Base-by-base conservation (phyloP, 108 stramenopile genomes). In the Pseudonitzschia multiseries region DNA sequence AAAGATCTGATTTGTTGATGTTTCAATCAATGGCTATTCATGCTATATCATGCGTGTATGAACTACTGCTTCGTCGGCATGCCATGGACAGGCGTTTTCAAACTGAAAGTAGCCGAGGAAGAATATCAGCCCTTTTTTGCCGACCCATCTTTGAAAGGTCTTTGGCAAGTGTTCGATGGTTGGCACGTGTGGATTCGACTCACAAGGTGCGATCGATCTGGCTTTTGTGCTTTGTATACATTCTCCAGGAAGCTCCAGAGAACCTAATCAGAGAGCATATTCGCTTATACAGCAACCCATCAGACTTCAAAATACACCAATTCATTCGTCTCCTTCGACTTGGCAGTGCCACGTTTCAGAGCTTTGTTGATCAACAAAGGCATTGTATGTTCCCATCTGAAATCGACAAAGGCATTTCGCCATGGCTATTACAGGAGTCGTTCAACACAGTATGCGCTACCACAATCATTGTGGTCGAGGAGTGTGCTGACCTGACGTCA, bases 391-490 rank as follows among this genome's bases (percentile, higher is more conserved):
- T 79, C 22, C 75, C 85, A 29, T 56, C 53, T 17, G 76, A 79
- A 52, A 69, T 80, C 36, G 77, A 78, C 43, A 43, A 46, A 24
- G 83, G 40, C 2, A 80, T 87, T 28, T 76, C 83, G n/a, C 79
- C 85, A 40, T 89, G 88, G 88, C 64, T 95, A 12, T 77, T 87
- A 1, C 94, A 95, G 78, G 94, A 95, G 76, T 78, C 84, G 26
- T 95, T 89, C 75, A 95, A 93, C 72, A 89, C 89, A 21, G 78
- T 95, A n/a, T 93, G 89, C 64, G 94, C 92, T 27, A 70, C 91
- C 26, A 79, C 83, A 1, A 95, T 86, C 70, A 29, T 91, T 20
- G 65, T 90, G 28, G 79, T 95, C 51, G 94, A 93, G 42, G 94
- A 93, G 59, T 90, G 90, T 67, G 79, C 72, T 18, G 72, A 76